Evolutionary conservation across 2,329 filamentous ascomycete genomes (phyloP).

Genomic region (Fusarium sp.): DNA sequence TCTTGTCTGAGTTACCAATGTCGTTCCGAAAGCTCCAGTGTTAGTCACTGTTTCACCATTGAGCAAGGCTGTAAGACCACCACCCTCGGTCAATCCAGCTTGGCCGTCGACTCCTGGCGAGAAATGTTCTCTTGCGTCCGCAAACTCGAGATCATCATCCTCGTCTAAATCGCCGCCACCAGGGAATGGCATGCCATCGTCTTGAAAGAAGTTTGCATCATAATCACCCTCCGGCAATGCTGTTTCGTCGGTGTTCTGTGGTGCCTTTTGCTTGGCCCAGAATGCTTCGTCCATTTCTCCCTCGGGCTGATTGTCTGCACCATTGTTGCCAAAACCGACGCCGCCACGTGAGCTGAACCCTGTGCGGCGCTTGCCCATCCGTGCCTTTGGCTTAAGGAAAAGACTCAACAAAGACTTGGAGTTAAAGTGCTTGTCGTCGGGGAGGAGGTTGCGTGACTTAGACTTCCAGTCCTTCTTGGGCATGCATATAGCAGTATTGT

Average conservation of each 20-base stretch:
- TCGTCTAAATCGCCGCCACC: conserved; percentile 69
- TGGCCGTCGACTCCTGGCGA: conserved; percentile 72
- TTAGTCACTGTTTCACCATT: conserved; percentile 64
- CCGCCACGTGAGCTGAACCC: conserved; percentile 61
- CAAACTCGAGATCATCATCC: conserved; percentile 80
- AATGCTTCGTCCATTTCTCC: conserved; percentile 95
- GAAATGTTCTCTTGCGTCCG: conserved; percentile 84
- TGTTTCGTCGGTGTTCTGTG: conserved; percentile 65
- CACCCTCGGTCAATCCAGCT: conserved; percentile 60
- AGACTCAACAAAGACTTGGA: conserved; percentile 89
- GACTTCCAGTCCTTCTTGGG: conserved; percentile 97
- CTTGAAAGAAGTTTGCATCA: conserved; percentile 97
- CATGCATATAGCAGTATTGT: conserved; percentile 84
- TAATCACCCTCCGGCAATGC: conserved; percentile 80
- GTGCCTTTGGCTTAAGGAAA: conserved; percentile 94
- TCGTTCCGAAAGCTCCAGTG: conserved; percentile 72
- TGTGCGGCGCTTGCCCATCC: conserved; percentile 76
- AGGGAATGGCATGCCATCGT: conserved; percentile 80
- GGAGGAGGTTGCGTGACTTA: conserved; percentile 90
- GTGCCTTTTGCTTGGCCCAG: conserved; percentile 83
- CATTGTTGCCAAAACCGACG: conserved; percentile 58
- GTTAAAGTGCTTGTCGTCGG: conserved; percentile 98
- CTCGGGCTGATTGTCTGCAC: conserved; percentile 67
- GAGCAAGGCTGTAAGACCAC: conserved; percentile 65
- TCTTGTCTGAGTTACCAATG: conserved; percentile 74